Evolutionary conservation across 2,329 filamentous ascomycete genomes (phyloP).

Genomic region (Colletotrichum euphorbiae): DNA sequence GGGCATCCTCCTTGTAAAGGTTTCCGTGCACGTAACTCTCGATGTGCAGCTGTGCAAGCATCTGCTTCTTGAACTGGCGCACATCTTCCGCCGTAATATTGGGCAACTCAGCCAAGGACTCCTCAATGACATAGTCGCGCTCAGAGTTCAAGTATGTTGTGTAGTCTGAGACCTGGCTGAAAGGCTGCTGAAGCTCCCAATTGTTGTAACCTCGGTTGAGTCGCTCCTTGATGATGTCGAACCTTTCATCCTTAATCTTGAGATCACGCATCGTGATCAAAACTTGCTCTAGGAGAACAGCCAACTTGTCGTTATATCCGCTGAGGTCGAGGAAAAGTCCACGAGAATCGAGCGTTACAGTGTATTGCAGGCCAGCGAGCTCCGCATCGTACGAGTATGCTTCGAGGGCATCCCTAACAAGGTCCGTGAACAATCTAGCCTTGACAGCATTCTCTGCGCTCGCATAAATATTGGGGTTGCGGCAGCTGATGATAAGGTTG

Average conservation of each 20-base stretch:
- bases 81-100: conserved; percentile 80
- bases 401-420: conserved; percentile 88
- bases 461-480: conserved; percentile 81
- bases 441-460: conserved; percentile 84
- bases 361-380: conserved; percentile 88
- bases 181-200: conserved; percentile 88
- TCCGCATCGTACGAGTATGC: conserved; percentile 98
- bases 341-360: conserved; percentile 76
- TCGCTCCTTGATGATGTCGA: conserved; percentile 91
- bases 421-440: conserved; percentile 81
- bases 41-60: conserved; percentile 86
- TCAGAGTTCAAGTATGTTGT: conserved; percentile 84
- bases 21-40: conserved; percentile 93
- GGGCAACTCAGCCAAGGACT: conserved; percentile 81
- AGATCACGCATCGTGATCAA: conserved; percentile 86
- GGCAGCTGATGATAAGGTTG: conserved; percentile 83
- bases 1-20: conserved; percentile 90
- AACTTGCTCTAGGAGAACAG: conserved; percentile 90
- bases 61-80: conserved; percentile 80
- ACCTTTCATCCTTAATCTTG: conserved; percentile 86
- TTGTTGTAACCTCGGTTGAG: conserved; percentile 83
- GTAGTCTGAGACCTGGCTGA: conserved; percentile 87
- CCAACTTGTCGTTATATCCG: conserved; percentile 97
- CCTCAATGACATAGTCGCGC: conserved; percentile 81
- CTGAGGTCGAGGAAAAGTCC: conserved; percentile 83